Evolutionary conservation across 2,329 filamentous ascomycete species (phyloP).

Genomic region (Penicillium sp.): DNA sequence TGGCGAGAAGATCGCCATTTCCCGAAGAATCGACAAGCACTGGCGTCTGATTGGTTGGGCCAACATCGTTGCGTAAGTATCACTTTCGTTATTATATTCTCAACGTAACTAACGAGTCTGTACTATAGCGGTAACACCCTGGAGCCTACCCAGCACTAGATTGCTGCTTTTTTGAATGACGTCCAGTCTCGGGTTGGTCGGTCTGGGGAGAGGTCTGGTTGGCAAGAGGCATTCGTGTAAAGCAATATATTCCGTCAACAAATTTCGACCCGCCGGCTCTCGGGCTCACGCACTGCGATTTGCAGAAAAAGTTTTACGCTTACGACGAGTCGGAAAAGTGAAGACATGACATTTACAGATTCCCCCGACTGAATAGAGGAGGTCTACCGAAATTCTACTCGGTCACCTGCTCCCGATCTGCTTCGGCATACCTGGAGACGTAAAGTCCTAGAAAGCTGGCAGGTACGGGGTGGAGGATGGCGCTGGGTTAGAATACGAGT

Average conservation of each 20-base stretch:
- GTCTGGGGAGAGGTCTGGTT: conserved; percentile 11
- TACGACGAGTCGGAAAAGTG: conserved; percentile 26
- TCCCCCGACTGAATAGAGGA: conserved; percentile 34
- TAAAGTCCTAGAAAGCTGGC: neutral
- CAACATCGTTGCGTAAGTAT: conserved; percentile 63
- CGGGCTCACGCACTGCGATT: conserved; percentile 20
- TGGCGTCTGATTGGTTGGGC: conserved; percentile 95
- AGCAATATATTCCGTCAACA: conserved; percentile 5
- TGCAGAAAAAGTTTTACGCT: conserved; percentile 30
- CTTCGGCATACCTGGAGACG: conserved; percentile 8
- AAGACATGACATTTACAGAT: conserved; percentile 30
- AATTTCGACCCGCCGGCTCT: conserved; percentile 17
- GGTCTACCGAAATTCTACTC: conserved; percentile 19
- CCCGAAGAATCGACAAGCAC: conserved; percentile 97
- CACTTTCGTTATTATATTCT: neutral
- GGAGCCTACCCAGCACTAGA: conserved; percentile 45
- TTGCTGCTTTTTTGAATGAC: conserved; percentile 13
- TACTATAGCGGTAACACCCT: conserved; percentile 46
- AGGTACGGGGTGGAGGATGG: conserved; percentile 7
- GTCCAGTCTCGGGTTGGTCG: conserved; percentile 14
- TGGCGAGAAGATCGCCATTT: conserved; percentile 96
- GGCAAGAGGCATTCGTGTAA: conserved; percentile 10
- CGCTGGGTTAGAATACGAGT: conserved; percentile 20
- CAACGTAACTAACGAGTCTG: conserved; percentile 1
- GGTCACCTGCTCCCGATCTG: conserved; percentile 16